These are phyloP conservation scores for Lanmaoa pseudosensibilis DNA, from an alignment of 768 basidiomycete genomes.

Conservation along the genomic window DNA sequence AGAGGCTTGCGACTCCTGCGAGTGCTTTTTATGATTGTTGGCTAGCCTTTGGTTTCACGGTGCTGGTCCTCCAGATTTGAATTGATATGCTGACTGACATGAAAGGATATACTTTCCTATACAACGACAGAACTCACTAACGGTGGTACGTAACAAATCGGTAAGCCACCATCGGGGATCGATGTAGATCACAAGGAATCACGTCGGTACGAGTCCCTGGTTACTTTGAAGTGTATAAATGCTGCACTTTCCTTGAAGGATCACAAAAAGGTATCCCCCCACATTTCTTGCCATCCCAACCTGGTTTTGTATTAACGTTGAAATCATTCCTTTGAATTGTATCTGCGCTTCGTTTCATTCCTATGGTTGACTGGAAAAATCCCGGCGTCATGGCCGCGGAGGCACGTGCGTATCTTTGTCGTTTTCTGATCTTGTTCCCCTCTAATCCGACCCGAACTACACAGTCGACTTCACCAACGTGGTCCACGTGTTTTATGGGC, in stretches of 20 bases:
- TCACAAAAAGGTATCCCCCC: constrained; percentile 4
- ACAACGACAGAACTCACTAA: not conserved
- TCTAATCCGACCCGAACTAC: constrained; percentile 1
- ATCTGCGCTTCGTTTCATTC: constrained; percentile 14
- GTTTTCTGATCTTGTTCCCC: not conserved
- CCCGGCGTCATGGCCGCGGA: constrained; percentile 20
- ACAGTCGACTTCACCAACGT: constrained; percentile 59
- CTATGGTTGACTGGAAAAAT: constrained; percentile 30
- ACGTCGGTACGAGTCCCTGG: constrained; percentile 19
- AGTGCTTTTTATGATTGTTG: no score
- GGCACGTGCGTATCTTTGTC: constrained; percentile 21
- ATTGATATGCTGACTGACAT: not conserved
- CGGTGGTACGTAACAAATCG: constrained; percentile 20
- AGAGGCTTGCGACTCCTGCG: not conserved
- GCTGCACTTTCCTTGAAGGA: constrained; percentile 1
- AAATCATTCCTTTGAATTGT: constrained; percentile 9
- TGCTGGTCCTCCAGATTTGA: not conserved
- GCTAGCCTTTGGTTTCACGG: not conserved
- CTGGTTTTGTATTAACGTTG: constrained; percentile 8
- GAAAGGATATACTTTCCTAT: not conserved
- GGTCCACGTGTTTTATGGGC: constrained; percentile 62
- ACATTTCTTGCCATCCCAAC: constrained; percentile 4
- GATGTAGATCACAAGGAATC: constrained; percentile 7
- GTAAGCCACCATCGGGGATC: constrained; percentile 10
- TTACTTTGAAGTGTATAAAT: constrained; percentile 27